Evolutionary conservation across 2,329 filamentous ascomycete species (phyloP).

Genomic region (Paecilomyces dactylethromorphus): DNA sequence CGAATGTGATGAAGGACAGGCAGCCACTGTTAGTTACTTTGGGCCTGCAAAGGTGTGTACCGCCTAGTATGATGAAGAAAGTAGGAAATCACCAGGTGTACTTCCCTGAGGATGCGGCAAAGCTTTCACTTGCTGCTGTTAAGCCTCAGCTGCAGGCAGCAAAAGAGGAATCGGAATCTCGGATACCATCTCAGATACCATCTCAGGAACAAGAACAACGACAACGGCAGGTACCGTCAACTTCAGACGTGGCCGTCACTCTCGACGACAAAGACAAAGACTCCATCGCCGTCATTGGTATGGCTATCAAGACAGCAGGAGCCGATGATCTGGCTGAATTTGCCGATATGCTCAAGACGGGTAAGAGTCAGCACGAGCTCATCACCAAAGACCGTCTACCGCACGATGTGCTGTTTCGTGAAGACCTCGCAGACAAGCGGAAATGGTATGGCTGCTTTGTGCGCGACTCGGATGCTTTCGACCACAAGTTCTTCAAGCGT

Average conservation of each 20-base stretch:
- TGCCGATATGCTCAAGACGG: conserved; percentile 20
- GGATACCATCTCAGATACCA: not conserved
- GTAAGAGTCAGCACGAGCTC: conserved; percentile 23
- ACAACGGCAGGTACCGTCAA: not conserved
- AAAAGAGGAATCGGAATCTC: not conserved
- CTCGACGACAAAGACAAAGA: conserved; percentile 1
- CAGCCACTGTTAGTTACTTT: not conserved
- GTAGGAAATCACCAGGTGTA: not conserved
- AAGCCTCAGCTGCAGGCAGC: not conserved
- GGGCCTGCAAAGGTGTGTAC: not conserved
- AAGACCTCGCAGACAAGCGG: conserved; percentile 4
- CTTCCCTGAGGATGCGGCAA: not conserved
- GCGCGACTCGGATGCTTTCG: conserved; percentile 15
- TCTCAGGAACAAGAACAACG: not conserved
- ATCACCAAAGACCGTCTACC: conserved; percentile 15
- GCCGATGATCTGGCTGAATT: conserved; percentile 30
- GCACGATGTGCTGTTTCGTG: conserved; percentile 17
- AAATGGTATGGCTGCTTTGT: conserved; percentile 15
- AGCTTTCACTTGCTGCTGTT: not conserved
- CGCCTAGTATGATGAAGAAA: not conserved
- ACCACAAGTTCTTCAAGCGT: conserved; percentile 27
- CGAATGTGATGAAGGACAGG: not conserved
- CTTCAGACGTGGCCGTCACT: not conserved
- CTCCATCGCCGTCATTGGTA: conserved; percentile 32
- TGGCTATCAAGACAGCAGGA: conserved; percentile 27